phyloP scores from a whole-genome alignment of 257 asterid species.

The Linaria vulgaris region DNA sequence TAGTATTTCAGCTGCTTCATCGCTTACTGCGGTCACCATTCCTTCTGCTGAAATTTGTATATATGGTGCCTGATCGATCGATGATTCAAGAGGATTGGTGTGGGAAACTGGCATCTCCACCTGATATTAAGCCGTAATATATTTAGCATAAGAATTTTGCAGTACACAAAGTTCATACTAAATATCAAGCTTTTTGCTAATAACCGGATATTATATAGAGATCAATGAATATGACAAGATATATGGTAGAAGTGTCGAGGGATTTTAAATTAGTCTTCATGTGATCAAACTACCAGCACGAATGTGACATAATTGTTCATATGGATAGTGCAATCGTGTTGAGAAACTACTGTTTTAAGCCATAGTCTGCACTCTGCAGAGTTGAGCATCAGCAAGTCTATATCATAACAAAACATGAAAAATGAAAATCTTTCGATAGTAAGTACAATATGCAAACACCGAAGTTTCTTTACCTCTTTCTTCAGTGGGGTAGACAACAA shows the following conservation, averaged over 20 bases:
- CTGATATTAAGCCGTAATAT: conserved; percentile 8
- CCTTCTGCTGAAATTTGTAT: conserved; percentile 44
- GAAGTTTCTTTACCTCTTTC: conserved; percentile 31
- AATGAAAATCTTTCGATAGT: too few species aligned
- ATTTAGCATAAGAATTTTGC: not conserved
- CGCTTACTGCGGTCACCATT: conserved; percentile 33
- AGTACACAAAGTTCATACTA: too few species aligned
- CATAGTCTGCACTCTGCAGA: too few species aligned
- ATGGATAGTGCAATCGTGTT: too few species aligned
- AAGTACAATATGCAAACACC: not conserved
- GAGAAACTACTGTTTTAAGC: too few species aligned
- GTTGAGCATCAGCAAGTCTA: too few species aligned
- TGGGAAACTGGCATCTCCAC: conserved; percentile 41
- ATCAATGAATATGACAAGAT: too few species aligned
- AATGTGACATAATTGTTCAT: too few species aligned
- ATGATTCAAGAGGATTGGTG: conserved; percentile 32
- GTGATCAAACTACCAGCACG: not conserved
- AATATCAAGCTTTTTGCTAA: not conserved
- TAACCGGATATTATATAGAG: too few species aligned
- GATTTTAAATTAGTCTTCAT: not conserved
- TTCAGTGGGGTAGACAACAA: conserved; percentile 46
- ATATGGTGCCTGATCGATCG: conserved; percentile 50
- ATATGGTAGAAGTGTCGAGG: not conserved
- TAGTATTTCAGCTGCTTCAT: conserved; percentile 24
- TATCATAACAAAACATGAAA: too few species aligned